Percentiles rank a stretch among this genome's conserved stretches.
Evolutionary conservation across 495 filamentous ascomycete genomes (phyloP).

Genomic region (Cairneyella variabilis): DNA sequence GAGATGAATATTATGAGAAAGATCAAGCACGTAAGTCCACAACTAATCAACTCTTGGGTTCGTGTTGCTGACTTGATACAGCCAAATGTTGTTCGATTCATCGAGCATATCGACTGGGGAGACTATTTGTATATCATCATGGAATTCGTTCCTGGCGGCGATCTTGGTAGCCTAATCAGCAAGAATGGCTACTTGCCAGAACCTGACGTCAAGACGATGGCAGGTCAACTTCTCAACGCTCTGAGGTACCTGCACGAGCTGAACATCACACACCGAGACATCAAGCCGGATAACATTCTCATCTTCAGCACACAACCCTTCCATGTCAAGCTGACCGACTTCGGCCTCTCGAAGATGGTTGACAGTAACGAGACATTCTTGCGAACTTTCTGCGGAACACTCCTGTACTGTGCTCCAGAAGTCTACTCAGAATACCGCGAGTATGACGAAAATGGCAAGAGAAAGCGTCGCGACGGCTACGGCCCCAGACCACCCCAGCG

Average conservation of each 20-base stretch:
- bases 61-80: conserved; percentile 40
- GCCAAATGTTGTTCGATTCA: conserved; percentile 88
- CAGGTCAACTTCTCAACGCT: conserved; percentile 73
- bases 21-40: conserved; percentile 68
- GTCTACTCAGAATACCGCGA: conserved; percentile 83
- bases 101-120: conserved; percentile 76
- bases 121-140: conserved; percentile 88
- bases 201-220: conserved; percentile 60
- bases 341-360: conserved; percentile 90
- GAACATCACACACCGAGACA: conserved; percentile 91
- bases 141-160: conserved; percentile 85
- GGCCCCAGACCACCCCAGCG: conserved; percentile 40
- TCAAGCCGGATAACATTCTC: conserved; percentile 97
- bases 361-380: conserved; percentile 85
- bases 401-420: conserved; percentile 94
- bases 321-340: conserved; percentile 88
- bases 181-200: conserved; percentile 61
- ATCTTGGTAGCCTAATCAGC: conserved; percentile 69
- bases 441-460: conserved; percentile 44
- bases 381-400: conserved; percentile 92
- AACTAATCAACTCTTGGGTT: not conserved
- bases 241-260: conserved; percentile 82
- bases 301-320: conserved; percentile 69
- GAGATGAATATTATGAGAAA: conserved; percentile 92
- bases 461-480: conserved; percentile 36